Base-by-base conservation (phyloP, 306 rosid species). In the Prunus mongolica region DNA sequence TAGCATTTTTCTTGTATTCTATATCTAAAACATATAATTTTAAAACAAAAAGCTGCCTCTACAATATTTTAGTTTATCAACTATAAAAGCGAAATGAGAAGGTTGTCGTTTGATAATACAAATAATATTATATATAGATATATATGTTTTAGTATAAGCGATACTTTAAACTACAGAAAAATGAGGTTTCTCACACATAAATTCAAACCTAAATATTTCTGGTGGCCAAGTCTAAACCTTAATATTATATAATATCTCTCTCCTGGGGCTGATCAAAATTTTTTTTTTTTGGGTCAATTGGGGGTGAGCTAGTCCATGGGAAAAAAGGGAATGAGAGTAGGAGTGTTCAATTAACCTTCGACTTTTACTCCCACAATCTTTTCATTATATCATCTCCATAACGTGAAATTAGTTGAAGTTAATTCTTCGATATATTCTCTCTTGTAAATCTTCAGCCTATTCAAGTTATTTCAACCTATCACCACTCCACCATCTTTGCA, bases 111-210 rank as follows among this genome's bases (percentile, higher is more conserved):
- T 57, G 3, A 22, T 22, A 49, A 49, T 38, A 7, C 44, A 38
- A 38, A 38, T 38, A 38, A 38, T 38, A 38, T 38, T 1, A 1
- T 38, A 38, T 38, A 1, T 7, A 6, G 0, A 38, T 38, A 38
- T 0, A 38, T 7, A 38, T 6, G 6, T 32, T 5, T 38, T 38
- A 38, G 2, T 38, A 38, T 0, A 38, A 38, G 0, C 0, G 2
- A 38, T 38, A 38, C 0, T 38, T 2, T 38, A 38, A 38, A 6
- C 9, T 38, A 38, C 0, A 38, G 0, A 0, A 0, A 22, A 24
- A 24, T 0, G 0, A 7, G 0, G 2, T 34, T 34, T 34, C 9
- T 38, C 44, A 38, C 44, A 1, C 44, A 38, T 4, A 38, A 1
- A 38, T 0, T 34, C 41, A 0, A 34, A 34, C 8, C 0, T 34